Base-by-base conservation (phyloP, 331 rosid species). In the Erythrophleum ivorense region DNA sequence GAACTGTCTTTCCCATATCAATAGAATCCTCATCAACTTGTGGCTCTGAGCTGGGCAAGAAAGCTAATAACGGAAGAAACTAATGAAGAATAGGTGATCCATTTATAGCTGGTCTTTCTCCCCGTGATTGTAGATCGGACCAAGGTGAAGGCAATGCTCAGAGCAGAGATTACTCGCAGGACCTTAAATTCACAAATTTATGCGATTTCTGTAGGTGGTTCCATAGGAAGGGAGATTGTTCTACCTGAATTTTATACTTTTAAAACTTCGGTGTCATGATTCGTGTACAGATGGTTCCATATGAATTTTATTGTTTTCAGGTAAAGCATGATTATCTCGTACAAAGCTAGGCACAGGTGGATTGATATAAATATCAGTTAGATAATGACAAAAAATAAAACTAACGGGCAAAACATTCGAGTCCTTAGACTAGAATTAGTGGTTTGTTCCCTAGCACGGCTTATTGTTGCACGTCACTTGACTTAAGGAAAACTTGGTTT, bases 11-110 rank as follows among this genome's bases (percentile, higher is more conserved):
- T 49, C 83, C 89, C 48, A 57, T 38, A 60, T 60, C 86, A 21
- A 78, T 29, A 21, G 88, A 77, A 78, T 67, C 88, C 50, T 72
- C 86, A 9, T 80, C 86, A 41, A 67, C 79, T 58, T 70, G 66
- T 49, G 74, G 80, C 74, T 73, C 82, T 16, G 78, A 83, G 78
- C 72, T 43, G 48, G 77, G 68, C 75, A 84, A 45, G 74, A 68
- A 85, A 49, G 31, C 83, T 70, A 79, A 49, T 57, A 76, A 46
- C 83, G 78, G 76, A 59, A 53, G 46, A 67, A 66, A 76, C 80
- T 13, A 69, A 7, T 9, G 68, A 73, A 52, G 58, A 79, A 63
- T 58, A 53, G 43, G 12, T 49, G 29, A 12, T 68, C 49, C 54
- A 53, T 54, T 40, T 65, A 21, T 43, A 59, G n/a, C 38, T 12